Percentiles rank a stretch among this genome's conserved stretches.
Conservation (phyloP, 2,329 filamentous ascomycete species). For the Chaetothyriales sp. region DNA sequence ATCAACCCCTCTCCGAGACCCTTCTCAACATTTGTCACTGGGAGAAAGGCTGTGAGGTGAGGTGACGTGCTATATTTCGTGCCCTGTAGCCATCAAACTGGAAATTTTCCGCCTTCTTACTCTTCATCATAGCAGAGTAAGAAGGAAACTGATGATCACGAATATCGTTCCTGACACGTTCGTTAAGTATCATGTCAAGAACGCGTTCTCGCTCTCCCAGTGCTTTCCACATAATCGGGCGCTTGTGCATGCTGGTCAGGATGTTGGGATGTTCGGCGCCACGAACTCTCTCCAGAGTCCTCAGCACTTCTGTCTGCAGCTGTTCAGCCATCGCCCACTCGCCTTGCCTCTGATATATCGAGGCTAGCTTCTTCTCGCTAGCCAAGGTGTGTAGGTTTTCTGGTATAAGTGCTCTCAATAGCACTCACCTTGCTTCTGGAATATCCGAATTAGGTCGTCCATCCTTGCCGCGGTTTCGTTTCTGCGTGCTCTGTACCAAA, state of each 20-base stretch:
- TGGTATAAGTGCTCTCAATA: conserved; percentile 11
- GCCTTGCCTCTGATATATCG: conserved; percentile 4
- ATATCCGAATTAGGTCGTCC: conserved; percentile 7
- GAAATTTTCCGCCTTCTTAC: too few species aligned
- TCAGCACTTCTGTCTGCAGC: conserved; percentile 4
- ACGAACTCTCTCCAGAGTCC: conserved; percentile 2
- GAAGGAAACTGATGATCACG: too few species aligned
- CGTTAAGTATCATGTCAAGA: too few species aligned
- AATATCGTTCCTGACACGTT: too few species aligned
- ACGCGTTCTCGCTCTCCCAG: too few species aligned
- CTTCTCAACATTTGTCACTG: too few species aligned
- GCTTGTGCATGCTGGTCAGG: conserved; percentile 11
- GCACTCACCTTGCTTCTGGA: too few species aligned
- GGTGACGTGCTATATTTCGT: too few species aligned
- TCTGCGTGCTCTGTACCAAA: background rate
- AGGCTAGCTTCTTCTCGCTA: conserved; percentile 14
- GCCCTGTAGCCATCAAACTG: too few species aligned
- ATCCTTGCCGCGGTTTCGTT: conserved; percentile 2
- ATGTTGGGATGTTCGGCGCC: conserved; percentile 13
- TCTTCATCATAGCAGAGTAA: too few species aligned
- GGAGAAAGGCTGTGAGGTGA: too few species aligned
- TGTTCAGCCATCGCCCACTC: conserved; percentile 11
- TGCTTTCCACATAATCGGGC: conserved; percentile 3
- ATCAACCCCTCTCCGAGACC: too few species aligned
- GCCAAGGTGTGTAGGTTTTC: conserved; percentile 18